Conservation (phyloP, 2,329 filamentous ascomycete species). For the Xylaria digitata region DNA sequence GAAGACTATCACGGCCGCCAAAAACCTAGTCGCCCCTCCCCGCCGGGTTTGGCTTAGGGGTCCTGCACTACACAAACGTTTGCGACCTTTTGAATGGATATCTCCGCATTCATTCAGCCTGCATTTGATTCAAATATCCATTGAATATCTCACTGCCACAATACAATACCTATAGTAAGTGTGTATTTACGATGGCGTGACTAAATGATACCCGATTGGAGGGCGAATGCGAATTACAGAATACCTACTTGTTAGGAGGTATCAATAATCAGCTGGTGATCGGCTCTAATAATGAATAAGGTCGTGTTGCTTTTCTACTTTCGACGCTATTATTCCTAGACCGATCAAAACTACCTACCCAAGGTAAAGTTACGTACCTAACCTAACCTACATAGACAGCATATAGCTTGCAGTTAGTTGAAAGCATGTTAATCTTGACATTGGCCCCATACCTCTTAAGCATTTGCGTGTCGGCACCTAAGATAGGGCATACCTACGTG, state of each 20-base stretch:
- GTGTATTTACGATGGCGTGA: neutral
- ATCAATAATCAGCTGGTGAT: too few species aligned
- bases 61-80: slow-evolving; percentile 16
- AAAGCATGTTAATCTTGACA: slow-evolving; percentile 14
- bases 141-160: neutral
- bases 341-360: neutral
- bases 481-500: slow-evolving; percentile 1
- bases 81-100: slow-evolving; percentile 7
- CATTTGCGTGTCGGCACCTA: slow-evolving; percentile 1
- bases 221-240: too few species aligned
- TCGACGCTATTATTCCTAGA: neutral
- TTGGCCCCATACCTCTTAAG: slow-evolving; percentile 2
- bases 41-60: slow-evolving; percentile 25
- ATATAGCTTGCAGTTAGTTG: neutral
- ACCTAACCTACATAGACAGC: neutral
- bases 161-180: too few species aligned
- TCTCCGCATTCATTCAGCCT: slow-evolving; percentile 18
- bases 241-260: too few species aligned
- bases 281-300: neutral
- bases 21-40: slow-evolving; percentile 12
- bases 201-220: neutral
- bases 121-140: neutral
- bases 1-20: neutral
- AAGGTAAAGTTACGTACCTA: too few species aligned
- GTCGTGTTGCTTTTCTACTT: neutral